These are phyloP conservation scores for Echinosophora koreensis DNA, from an alignment of 306 rosid species.

Conservation along the genomic window DNA sequence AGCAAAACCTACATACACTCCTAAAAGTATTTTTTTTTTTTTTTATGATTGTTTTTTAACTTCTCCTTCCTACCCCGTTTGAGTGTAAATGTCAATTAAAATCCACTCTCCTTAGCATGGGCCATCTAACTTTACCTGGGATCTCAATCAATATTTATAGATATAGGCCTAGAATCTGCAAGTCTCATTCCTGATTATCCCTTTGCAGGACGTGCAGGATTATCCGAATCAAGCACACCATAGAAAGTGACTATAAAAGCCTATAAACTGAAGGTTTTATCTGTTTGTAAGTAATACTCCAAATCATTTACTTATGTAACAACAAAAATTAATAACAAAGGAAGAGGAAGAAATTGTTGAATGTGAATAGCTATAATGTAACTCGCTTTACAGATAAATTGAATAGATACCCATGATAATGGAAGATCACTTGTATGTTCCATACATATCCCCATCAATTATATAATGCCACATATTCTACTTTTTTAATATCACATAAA, in stretches of 20 bases:
- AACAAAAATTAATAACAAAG: neutral
- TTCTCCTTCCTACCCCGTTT: slow-evolving; percentile 31
- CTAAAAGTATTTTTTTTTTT: neutral
- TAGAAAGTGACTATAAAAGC: neutral
- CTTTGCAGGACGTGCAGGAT: slow-evolving; percentile 14
- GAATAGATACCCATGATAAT: slow-evolving; percentile 3
- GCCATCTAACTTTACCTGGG: slow-evolving; percentile 13
- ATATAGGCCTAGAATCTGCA: slow-evolving; percentile 9
- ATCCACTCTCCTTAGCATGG: slow-evolving; percentile 19
- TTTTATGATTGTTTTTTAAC: slow-evolving; percentile 21
- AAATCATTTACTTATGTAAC: neutral
- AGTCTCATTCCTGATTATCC: slow-evolving; percentile 20
- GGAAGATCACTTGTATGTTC: too few relatives aligned
- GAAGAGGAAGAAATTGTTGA: neutral
- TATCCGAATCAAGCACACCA: slow-evolving; percentile 18
- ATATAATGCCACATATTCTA: too few relatives aligned
- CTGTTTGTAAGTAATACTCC: slow-evolving; percentile 2
- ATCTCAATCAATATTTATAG: neutral
- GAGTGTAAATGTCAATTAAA: slow-evolving; percentile 1
- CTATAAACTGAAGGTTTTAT: slow-evolving; percentile 11
- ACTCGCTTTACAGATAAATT: slow-evolving; percentile 1
- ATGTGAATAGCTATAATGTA: slow-evolving; percentile 11
- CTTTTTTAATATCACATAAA: too few relatives aligned
- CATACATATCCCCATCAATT: too few relatives aligned
- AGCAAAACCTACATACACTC: slow-evolving; percentile 17